Percentiles rank a stretch among this genome's conserved stretches.
These are phyloP conservation scores for Apiospora arundinis DNA, from an alignment of 2,329 filamentous ascomycete genomes.

Conservation along the genomic window DNA sequence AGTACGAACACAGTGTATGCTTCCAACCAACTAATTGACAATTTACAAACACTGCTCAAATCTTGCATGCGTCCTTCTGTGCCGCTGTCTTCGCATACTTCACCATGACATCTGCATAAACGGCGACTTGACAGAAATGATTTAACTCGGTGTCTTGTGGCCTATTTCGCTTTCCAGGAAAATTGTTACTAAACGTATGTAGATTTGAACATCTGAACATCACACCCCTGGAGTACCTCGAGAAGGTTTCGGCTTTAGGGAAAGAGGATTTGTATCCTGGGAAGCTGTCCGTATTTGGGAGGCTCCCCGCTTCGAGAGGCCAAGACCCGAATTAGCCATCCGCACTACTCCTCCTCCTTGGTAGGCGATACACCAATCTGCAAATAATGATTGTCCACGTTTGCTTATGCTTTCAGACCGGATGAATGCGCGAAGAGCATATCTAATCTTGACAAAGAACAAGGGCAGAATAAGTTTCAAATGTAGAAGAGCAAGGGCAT, in stretches of 20 bases:
- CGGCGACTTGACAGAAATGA: neutral
- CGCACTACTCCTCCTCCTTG: neutral
- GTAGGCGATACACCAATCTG: neutral
- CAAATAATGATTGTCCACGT: neutral
- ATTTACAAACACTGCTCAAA: neutral
- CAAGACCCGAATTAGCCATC: neutral
- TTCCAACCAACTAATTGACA: neutral
- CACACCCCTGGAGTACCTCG: too few species aligned
- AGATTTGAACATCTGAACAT: too few species aligned
- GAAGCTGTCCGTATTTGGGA: neutral
- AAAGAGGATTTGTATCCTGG: neutral
- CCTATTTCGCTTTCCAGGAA: neutral
- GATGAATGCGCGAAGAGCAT: too few species aligned
- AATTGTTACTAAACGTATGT: neutral
- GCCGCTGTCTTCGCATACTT: neutral
- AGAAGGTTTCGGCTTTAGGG: neutral
- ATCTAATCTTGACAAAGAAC: too few species aligned
- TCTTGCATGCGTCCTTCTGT: neutral
- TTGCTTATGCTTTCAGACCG: neutral
- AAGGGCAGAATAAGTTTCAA: too few species aligned
- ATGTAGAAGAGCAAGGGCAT: too few species aligned
- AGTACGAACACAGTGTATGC: neutral
- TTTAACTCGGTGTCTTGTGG: neutral
- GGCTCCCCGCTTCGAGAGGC: neutral
- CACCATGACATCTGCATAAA: neutral